Percentiles rank a stretch among this genome's conserved stretches.
phyloP scores from a whole-genome alignment of 1,139 yeast genomes.

The Blastobotrys illinoisensis region DNA sequence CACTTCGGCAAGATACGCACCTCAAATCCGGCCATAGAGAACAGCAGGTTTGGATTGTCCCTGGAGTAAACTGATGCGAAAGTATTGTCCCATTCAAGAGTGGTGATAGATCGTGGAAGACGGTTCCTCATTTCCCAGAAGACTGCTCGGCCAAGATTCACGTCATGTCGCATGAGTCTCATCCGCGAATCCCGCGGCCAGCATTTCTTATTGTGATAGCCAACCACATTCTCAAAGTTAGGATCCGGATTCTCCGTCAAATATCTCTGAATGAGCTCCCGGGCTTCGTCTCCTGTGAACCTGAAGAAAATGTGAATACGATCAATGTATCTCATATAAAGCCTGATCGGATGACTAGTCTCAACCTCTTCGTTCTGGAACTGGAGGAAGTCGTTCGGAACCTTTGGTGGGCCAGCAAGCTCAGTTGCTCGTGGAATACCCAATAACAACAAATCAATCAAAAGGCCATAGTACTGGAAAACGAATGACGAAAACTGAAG shows the following conservation, averaged over 20 bases:
- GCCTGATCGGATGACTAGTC: constrained; percentile 63
- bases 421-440: constrained; percentile 87
- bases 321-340: constrained; percentile 81
- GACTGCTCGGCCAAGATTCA: constrained; percentile 83
- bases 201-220: constrained; percentile 82
- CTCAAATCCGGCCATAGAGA: constrained; percentile 94
- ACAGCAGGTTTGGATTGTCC: constrained; percentile 82
- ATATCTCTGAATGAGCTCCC: constrained; percentile 69
- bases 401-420: constrained; percentile 65
- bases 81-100: constrained; percentile 75
- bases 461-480: constrained; percentile 83
- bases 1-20: constrained; percentile 76
- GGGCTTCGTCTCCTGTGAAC: constrained; percentile 67
- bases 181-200: constrained; percentile 95
- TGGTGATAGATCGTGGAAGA: constrained; percentile 67
- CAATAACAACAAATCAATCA: constrained; percentile 71
- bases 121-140: constrained; percentile 87
- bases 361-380: constrained; percentile 58
- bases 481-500: constrained; percentile 87
- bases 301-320: constrained; percentile 74
- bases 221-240: constrained; percentile 77
- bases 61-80: constrained; percentile 83
- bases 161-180: constrained; percentile 89
- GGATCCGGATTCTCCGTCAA: constrained; percentile 88
- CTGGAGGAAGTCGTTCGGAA: constrained; percentile 75